Conservation (phyloP, 2,329 filamentous ascomycete species). For the Cylindrodendrum hubeiense region DNA sequence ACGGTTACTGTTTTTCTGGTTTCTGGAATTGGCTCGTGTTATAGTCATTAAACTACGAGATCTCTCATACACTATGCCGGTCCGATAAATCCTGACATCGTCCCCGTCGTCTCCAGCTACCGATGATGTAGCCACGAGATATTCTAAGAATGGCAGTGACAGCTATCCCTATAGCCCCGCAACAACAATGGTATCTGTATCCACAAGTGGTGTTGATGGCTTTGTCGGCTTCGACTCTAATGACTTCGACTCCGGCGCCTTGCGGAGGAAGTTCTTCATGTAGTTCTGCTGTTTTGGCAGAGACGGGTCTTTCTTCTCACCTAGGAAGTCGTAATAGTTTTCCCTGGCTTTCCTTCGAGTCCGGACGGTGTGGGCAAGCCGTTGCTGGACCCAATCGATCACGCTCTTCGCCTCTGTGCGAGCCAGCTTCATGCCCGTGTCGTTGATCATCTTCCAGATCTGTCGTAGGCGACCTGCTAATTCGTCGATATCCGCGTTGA, state of each 20-base stretch:
- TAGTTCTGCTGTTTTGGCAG: constrained; percentile 61
- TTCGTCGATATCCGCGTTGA: constrained; percentile 79
- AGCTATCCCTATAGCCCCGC: constrained; percentile 6
- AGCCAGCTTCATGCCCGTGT: constrained; percentile 78
- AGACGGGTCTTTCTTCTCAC: constrained; percentile 52
- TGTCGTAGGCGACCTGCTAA: constrained; percentile 71
- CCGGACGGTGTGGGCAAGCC: constrained; percentile 78
- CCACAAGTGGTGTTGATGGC: constrained; percentile 6
- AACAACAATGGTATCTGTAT: constrained; percentile 38
- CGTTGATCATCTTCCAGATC: constrained; percentile 74
- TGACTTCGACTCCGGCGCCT: constrained; percentile 31
- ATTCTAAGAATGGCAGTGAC: not conserved
- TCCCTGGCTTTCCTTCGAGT: constrained; percentile 69
- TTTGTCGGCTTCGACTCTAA: constrained; percentile 1
- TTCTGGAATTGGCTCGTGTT: constrained; percentile 39
- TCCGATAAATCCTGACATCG: not conserved
- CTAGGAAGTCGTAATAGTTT: constrained; percentile 59
- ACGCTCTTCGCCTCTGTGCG: constrained; percentile 82
- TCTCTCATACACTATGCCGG: constrained; percentile 22
- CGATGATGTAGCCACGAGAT: not conserved
- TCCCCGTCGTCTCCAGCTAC: not conserved
- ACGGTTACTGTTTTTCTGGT: constrained; percentile 42
- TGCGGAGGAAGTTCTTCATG: constrained; percentile 62
- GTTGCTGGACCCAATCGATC: constrained; percentile 80
- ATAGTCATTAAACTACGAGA: constrained; percentile 43